These are phyloP conservation scores for Candida saitoana DNA, from an alignment of 805 yeast genomes.

Conservation along the genomic window DNA sequence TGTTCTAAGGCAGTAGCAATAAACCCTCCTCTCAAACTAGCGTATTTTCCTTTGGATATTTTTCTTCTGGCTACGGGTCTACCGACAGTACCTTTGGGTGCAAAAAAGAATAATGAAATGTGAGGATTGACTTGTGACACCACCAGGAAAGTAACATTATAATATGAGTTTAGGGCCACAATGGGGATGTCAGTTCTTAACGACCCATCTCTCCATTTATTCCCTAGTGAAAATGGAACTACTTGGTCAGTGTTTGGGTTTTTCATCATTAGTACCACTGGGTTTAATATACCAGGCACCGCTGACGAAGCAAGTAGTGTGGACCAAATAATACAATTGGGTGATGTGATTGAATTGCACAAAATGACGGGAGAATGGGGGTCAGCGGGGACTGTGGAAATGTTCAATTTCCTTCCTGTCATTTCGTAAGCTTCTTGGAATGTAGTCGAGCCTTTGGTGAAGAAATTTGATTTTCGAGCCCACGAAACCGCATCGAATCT, in stretches of 20 bases:
- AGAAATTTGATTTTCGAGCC: constrained; percentile 67
- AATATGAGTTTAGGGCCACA: constrained; percentile 67
- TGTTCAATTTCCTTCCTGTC: constrained; percentile 68
- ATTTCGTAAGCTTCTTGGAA: constrained; percentile 64
- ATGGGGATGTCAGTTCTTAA: constrained; percentile 76
- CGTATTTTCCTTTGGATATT: constrained; percentile 29
- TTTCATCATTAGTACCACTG: constrained; percentile 76
- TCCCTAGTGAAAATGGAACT: constrained; percentile 68
- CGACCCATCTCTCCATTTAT: constrained; percentile 76
- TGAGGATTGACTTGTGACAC: constrained; percentile 86
- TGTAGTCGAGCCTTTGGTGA: constrained; percentile 69
- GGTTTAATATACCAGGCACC: constrained; percentile 77
- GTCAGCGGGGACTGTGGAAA: constrained; percentile 78
- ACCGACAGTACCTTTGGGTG: constrained; percentile 79
- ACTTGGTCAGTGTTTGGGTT: constrained; percentile 34
- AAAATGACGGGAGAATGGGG: constrained; percentile 77
- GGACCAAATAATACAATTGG: constrained; percentile 80
- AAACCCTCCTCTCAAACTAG: constrained; percentile 68
- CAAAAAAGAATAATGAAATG: constrained; percentile 67
- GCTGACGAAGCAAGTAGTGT: constrained; percentile 73
- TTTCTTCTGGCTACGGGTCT: constrained; percentile 62
- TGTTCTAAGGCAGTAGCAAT: constrained; percentile 69
- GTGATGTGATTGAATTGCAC: constrained; percentile 73
- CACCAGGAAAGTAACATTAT: constrained; percentile 69
- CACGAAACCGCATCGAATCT: constrained; percentile 70